These are phyloP conservation scores for Lentinus polychrous DNA, from an alignment of 1,284 basidiomycete genomes.

Conservation along the genomic window DNA sequence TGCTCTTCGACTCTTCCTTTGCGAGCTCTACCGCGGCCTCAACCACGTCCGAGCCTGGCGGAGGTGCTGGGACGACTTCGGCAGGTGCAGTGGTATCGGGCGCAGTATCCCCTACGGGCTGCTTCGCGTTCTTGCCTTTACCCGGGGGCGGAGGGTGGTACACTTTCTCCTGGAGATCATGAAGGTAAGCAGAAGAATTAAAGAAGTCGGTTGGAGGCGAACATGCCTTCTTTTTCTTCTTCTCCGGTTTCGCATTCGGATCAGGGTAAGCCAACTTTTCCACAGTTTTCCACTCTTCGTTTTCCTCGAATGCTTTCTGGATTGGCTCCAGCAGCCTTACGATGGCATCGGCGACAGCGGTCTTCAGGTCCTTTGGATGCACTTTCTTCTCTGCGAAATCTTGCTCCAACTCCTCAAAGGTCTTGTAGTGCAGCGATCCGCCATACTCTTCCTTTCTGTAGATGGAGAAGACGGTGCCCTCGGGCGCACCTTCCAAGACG, in stretches of 20 bases:
- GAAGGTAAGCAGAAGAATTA: not conserved
- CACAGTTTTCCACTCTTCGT: conserved; percentile 77
- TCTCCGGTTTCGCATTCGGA: conserved; percentile 54
- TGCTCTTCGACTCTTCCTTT: conserved; percentile 4
- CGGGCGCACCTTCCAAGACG: conserved; percentile 61
- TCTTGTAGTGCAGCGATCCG: conserved; percentile 73
- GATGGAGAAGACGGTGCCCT: conserved; percentile 81
- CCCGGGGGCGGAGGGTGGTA: conserved; percentile 77
- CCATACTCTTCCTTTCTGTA: conserved; percentile 76
- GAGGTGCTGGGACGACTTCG: conserved; percentile 4
- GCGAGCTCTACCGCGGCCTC: conserved; percentile 7
- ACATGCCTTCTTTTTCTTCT: conserved; percentile 56
- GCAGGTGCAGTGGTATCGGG: conserved; percentile 1
- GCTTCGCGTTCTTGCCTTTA: conserved; percentile 51
- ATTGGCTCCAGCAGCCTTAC: conserved; percentile 80
- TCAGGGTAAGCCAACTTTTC: conserved; percentile 85
- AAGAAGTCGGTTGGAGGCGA: not conserved
- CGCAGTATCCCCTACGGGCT: conserved; percentile 14
- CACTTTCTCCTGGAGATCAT: conserved; percentile 51
- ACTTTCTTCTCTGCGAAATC: conserved; percentile 75
- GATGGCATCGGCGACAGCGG: conserved; percentile 74
- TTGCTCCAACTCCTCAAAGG: conserved; percentile 63
- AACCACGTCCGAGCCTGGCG: conserved; percentile 5
- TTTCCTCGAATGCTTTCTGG: conserved; percentile 66
- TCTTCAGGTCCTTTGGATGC: conserved; percentile 91